Evolutionary conservation across 2,329 filamentous ascomycete genomes (phyloP).

Genomic region (Nigrospora sphaerica): DNA sequence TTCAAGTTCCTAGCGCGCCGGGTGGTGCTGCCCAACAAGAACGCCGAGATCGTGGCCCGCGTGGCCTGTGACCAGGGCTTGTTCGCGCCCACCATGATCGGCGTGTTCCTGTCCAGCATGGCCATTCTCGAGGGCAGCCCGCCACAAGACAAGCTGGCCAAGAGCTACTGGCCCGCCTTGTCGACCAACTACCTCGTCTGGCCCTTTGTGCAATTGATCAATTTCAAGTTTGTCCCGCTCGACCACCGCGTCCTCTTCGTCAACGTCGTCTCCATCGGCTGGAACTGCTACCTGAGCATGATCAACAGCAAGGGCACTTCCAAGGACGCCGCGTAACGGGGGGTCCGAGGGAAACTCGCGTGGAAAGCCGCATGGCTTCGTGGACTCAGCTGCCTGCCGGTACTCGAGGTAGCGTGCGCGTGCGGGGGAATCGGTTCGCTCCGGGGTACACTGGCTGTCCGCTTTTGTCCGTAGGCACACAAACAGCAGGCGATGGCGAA

Average conservation of each 20-base stretch:
- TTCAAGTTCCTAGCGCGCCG: slow-evolving; percentile 70
- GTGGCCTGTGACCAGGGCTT: slow-evolving; percentile 74
- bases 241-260: slow-evolving; percentile 80
- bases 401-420: no score
- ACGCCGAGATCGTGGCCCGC: slow-evolving; percentile 66
- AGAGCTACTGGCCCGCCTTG: slow-evolving; percentile 65
- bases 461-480: no score
- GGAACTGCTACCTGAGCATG: slow-evolving; percentile 60
- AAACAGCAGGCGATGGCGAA: no score
- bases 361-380: neutral
- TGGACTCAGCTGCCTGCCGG: no score
- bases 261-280: slow-evolving; percentile 67
- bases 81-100: slow-evolving; percentile 80
- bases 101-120: slow-evolving; percentile 77
- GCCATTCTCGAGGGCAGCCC: slow-evolving; percentile 66
- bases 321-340: neutral
- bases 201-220: slow-evolving; percentile 77
- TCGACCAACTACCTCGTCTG: slow-evolving; percentile 82
- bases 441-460: no score
- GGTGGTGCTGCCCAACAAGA: slow-evolving; percentile 56
- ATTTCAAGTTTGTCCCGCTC: slow-evolving; percentile 82
- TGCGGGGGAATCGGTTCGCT: no score
- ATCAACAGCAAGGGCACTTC: slow-evolving; percentile 38
- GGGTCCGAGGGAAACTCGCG: neutral
- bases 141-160: slow-evolving; percentile 59